Base-by-base conservation (phyloP, 352 stramenopile species). In the Phytopythium aichiense region DNA sequence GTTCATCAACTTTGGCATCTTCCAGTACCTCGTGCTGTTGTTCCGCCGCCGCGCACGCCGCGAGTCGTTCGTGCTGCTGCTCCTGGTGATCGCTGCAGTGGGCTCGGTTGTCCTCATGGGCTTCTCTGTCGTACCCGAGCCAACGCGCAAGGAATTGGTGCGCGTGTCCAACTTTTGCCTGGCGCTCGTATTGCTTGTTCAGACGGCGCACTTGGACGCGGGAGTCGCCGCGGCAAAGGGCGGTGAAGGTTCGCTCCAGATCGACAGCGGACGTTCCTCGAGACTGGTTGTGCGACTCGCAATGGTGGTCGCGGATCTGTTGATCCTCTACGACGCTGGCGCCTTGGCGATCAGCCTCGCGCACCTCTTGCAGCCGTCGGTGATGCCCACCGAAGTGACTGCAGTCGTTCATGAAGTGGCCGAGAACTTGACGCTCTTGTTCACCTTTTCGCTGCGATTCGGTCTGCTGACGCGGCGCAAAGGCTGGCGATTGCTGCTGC, bases 391-490 rank as follows among this genome's bases (percentile, higher is more conserved):
- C 15, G 30, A 45, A 13, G 30, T 45, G 12, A n/a, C 28, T 3
- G 25, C 7, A 23, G 43, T 67, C 28, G 43, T 68, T 38, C 66
- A 71, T 54, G 63, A 65, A 5, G 48, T 61, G 11, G 53, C 60
- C 6, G 71, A 78, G 60, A 73, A 69, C 35, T 18, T 58, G 8
- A 74, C 68, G 12, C 60, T 78, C 11, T 49, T 60, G 7, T 78
- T 73, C 56, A 73, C 68, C 23, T 72, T 78, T 25, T 23, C 75
- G 28, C 70, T 69, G 33, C 65, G 65, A 7, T 78, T 76, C 51
- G 65, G 50, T 2, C 38, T 68, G 1, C 37, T 73, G 18, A 33
- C 28, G 0, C 9, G 56, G 28, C 18, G 46, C 9, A 63, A 69
- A 37, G 68, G 65, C 40, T 78, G 65, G 67, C 50, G 51, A 4